Conservation (phyloP, 2,329 filamentous ascomycete genomes). For the Penicillium sp. region DNA sequence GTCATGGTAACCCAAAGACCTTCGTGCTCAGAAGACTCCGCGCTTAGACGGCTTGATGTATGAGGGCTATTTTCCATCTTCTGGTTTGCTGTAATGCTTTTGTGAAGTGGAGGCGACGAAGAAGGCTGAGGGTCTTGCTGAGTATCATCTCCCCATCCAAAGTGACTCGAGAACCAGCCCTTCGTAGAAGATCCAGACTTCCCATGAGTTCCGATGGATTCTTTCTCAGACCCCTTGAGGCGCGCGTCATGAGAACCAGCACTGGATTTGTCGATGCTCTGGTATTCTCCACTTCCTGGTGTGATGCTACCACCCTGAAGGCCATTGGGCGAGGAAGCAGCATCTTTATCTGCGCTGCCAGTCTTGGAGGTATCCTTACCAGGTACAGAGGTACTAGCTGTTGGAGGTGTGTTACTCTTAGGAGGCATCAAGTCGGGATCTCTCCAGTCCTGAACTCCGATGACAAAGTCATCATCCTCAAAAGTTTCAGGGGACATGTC, state of each 20-base stretch:
- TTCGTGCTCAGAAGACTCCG: constrained; percentile 56
- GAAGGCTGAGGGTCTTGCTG: constrained; percentile 15
- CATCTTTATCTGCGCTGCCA: constrained; percentile 32
- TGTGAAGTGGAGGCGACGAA: constrained; percentile 11
- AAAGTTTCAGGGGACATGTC: constrained; percentile 26
- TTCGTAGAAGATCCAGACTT: constrained; percentile 16
- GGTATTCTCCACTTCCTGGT: constrained; percentile 71
- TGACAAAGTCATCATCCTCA: constrained; percentile 66
- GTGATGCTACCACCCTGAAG: constrained; percentile 66
- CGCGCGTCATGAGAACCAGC: constrained; percentile 15
- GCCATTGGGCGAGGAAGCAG: constrained; percentile 32
- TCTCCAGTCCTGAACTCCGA: constrained; percentile 84
- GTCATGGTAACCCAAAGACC: constrained; percentile 97
- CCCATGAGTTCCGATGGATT: constrained; percentile 7
- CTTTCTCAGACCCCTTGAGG: constrained; percentile 11
- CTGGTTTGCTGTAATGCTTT: constrained; percentile 12
- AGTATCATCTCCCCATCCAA: constrained; percentile 29
- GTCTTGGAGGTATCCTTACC: constrained; percentile 30
- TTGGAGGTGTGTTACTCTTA: constrained; percentile 27
- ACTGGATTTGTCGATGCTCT: constrained; percentile 40
- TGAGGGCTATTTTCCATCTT: constrained; percentile 18
- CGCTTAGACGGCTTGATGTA: constrained; percentile 21
- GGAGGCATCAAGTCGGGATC: constrained; percentile 68
- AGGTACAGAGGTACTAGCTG: constrained; percentile 24
- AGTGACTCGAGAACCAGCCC: constrained; percentile 38